Evolutionary conservation across 805 yeast genomes (phyloP), one percentile per base, ranked within the genome.

Genomic region (Lipomyces mesembrius): DNA sequence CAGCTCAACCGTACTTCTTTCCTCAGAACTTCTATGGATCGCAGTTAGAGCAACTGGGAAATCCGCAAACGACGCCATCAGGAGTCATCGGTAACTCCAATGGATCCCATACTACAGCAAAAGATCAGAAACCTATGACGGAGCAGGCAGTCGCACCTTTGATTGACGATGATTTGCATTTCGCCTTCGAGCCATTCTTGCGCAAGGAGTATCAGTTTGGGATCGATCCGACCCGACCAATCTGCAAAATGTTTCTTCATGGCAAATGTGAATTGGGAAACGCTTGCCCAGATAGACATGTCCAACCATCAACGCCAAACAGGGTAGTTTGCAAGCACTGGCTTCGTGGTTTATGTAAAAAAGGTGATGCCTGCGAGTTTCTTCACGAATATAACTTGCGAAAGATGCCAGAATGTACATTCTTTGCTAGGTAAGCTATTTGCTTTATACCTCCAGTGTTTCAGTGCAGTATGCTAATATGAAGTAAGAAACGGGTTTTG

Each of bases 291-390:
- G 88, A 91, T 79, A 90, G 92, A 75, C 98, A 94, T 79, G 88
- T 88, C 43, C 84, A 86, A 61, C 87, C 85, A 61, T 84, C 83
- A 58, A 87, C 85, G 74, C 82, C 84, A 62, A 88, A 88, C 77
- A 88, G 89, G 73, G 91, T 95, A 62, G 99, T 95, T 3, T 95
- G 99, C 77, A 94, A 95, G 82, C 98, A 95, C 81, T 95, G 99
- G 99, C 85, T 95, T 46, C 85, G 98, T 71, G 99, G 99, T 0
- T 84, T 95, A 46, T 95, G 99, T 79, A 95, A 95, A 79, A 94
- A 94, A 81, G 96, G 96, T 60, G 97, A 92, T 73, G 91, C 91
- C 72, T 95, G 99, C 78, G 99, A 95, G 80, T 95, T 91, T 74
- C 79, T 95, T 57, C 99, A 95, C 78, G 99, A 95, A 76, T 93